Conservation (phyloP, 495 filamentous ascomycete species). For the Bathelium albidoporum region DNA sequence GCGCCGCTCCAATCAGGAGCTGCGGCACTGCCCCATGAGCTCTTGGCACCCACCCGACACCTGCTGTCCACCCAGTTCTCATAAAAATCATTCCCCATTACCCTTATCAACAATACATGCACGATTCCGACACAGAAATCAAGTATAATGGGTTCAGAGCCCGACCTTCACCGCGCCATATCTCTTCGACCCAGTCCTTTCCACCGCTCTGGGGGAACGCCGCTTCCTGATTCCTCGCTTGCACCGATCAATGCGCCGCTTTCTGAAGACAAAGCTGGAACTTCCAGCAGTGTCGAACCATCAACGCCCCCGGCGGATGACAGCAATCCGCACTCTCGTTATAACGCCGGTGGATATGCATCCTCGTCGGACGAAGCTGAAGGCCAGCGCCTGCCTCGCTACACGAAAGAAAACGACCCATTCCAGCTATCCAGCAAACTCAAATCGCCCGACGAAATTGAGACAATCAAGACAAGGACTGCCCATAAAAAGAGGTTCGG, state of each 20-base stretch:
- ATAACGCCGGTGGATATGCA: constrained; percentile 12
- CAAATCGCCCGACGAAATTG: constrained; percentile 70
- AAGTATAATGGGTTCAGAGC: constrained; percentile 24
- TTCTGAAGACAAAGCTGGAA: constrained; percentile 21
- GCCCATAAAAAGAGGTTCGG: constrained; percentile 54
- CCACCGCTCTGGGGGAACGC: constrained; percentile 28
- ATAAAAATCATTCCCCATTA: too few relatives aligned
- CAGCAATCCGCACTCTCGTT: constrained; percentile 39
- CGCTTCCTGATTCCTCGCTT: constrained; percentile 16
- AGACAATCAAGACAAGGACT: constrained; percentile 70
- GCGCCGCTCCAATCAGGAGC: neutral
- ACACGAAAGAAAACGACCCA: constrained; percentile 61
- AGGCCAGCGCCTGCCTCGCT: constrained; percentile 47
- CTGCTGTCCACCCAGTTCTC: too few relatives aligned
- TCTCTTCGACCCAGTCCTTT: constrained; percentile 32
- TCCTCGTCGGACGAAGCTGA: constrained; percentile 46
- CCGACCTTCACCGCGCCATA: constrained; percentile 31
- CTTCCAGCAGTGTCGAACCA: constrained; percentile 36
- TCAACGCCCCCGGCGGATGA: constrained; percentile 31
- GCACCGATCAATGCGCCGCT: constrained; percentile 17
- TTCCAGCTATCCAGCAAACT: constrained; percentile 68
- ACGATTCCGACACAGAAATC: too few relatives aligned
- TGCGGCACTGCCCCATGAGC: neutral
- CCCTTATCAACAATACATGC: neutral
- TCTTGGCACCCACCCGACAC: neutral